These are phyloP conservation scores for Leishmania turanica DNA, from an alignment of 208 protist species.

Conservation along the genomic window DNA sequence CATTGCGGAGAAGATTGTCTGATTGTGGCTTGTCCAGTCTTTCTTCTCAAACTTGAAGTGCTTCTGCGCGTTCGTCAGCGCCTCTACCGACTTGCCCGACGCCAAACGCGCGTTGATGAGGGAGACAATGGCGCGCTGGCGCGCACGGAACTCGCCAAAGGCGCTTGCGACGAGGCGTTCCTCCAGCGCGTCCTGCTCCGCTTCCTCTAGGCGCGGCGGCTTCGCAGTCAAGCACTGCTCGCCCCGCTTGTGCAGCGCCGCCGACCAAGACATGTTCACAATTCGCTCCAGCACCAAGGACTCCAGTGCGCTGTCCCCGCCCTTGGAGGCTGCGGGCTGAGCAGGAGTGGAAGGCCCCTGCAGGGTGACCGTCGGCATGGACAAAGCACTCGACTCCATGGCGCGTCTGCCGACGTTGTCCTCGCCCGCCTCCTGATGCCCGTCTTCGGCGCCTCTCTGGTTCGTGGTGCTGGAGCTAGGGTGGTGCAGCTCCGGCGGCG, in stretches of 20 bases:
- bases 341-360: not conserved
- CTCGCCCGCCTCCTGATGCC: slow-evolving; percentile 3
- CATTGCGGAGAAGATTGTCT: slow-evolving; percentile 64
- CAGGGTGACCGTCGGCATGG: slow-evolving; percentile 11
- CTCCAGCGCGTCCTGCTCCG: slow-evolving; percentile 40
- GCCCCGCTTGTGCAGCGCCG: slow-evolving; percentile 75
- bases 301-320: slow-evolving; percentile 22
- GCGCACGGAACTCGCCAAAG: slow-evolving; percentile 53
- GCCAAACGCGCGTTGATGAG: slow-evolving; percentile 61
- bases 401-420: slow-evolving; percentile 6
- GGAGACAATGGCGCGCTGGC: slow-evolving; percentile 71
- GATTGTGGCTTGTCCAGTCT: slow-evolving; percentile 54
- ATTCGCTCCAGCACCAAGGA: slow-evolving; percentile 49
- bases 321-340: not conserved
- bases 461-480: not conserved
- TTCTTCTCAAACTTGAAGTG: slow-evolving; percentile 82
- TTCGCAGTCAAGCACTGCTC: slow-evolving; percentile 65
- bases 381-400: slow-evolving; percentile 9
- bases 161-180: slow-evolving; percentile 55
- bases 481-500: slow-evolving; percentile 11
- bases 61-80: slow-evolving; percentile 48
- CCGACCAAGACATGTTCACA: slow-evolving; percentile 65
- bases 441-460: not conserved
- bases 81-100: slow-evolving; percentile 61
- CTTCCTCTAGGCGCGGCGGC: slow-evolving; percentile 56